Base-by-base conservation (phyloP, 164 flowering plant genomes). In the Umbellularia californica region DNA sequence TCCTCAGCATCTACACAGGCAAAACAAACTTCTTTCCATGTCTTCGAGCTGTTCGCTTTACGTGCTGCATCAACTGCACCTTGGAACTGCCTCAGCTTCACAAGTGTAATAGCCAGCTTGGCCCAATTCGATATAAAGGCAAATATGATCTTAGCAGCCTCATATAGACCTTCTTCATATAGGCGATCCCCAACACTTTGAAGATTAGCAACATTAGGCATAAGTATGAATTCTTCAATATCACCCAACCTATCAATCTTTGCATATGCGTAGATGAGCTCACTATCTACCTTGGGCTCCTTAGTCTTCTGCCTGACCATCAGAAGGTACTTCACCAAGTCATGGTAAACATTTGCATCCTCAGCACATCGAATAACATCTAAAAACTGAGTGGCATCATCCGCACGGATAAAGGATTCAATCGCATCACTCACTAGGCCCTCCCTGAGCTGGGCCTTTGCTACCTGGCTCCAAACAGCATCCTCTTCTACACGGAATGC, bases 1-100 rank as follows among this genome's bases (percentile, higher is more conserved):
- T 95, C 99, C 83, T 95, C 99, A 11, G 97, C 98, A 87, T 93
- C 98, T 74, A 95, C 99, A 87, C 99, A 95, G 72, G 99, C 99
- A 89, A 95, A 95, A 82, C 99, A 95, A 52, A 95, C 97, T 82
- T 91, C 97, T 79, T 95, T 95, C 99, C 98, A 93, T 74, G 99
- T 95, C 85, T 95, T 95, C 30, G 99, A 83, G 74, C 98, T 95
- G 82, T 93, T 95, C 19, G 99, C 99, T 83, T 95, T 95, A 5
- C 99, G 77, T 75, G 99, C 99, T 27, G 99, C 99, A 87, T 95
- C 99, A 76, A 95, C 99, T 73, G 99, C 99, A 71, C 99, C 94
- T 88, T 95, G 99, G 83, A 91, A 95, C 79, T 95, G 98, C 78
- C 80, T 83, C 69, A 95, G 82, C 83, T 85, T 95, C 74, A 95